These are phyloP conservation scores for Oenanthe javanica DNA, from an alignment of 140 eudicot species.

Conservation along the genomic window DNA sequence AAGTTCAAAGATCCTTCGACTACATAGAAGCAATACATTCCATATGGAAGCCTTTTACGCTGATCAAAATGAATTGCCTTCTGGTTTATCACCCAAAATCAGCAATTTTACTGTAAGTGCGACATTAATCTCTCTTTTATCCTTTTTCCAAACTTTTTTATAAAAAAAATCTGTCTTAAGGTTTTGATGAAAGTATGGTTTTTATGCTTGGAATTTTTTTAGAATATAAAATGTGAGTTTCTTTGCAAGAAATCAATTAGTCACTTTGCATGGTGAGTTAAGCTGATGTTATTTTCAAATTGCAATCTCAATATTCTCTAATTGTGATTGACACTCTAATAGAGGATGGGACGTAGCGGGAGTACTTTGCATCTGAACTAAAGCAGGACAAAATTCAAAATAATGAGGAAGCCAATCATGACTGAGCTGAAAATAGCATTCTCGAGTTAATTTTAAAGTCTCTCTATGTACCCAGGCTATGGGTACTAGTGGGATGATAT, in stretches of 20 bases:
- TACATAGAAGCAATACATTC: conserved; percentile 48
- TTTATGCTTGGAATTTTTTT: neutral
- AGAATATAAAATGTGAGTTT: neutral
- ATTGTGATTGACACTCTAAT: neutral
- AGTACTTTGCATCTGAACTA: neutral
- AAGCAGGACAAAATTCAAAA: neutral
- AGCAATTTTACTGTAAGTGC: conserved; percentile 47
- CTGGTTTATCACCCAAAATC: conserved; percentile 52
- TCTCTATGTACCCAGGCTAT: neutral
- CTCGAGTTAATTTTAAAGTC: neutral
- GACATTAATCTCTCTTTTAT: neutral
- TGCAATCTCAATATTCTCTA: neutral
- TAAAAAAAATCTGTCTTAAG: neutral
- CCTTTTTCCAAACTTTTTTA: neutral
- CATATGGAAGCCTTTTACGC: conserved; percentile 59
- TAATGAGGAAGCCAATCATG: neutral
- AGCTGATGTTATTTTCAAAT: neutral
- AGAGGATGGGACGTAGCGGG: neutral
- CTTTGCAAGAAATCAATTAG: neutral
- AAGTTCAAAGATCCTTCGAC: conserved; percentile 55
- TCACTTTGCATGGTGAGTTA: neutral
- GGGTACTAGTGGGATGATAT: neutral
- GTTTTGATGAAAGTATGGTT: neutral
- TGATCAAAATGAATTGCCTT: conserved; percentile 56
- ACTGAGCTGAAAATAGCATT: neutral